These are phyloP conservation scores for Globisporangium mamillatum DNA, from an alignment of 352 stramenopile species.

Conservation along the genomic window DNA sequence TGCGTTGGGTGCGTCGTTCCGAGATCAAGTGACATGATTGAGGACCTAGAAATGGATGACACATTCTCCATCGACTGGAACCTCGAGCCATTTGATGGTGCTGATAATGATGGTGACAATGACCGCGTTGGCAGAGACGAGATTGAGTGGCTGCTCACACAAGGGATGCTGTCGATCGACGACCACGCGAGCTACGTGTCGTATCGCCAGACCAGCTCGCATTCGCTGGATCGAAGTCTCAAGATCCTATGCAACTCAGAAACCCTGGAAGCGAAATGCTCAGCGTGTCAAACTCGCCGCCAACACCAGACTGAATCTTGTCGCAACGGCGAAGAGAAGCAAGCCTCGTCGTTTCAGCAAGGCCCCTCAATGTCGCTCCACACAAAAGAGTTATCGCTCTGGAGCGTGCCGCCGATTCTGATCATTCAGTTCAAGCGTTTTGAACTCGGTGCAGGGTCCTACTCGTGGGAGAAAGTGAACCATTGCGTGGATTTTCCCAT, in stretches of 20 bases:
- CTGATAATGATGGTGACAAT: not conserved
- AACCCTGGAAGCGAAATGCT: slow-evolving; percentile 39
- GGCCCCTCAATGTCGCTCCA: slow-evolving; percentile 19
- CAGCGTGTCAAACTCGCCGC: slow-evolving; percentile 24
- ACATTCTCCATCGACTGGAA: slow-evolving; percentile 74
- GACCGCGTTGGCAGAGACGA: slow-evolving; percentile 7
- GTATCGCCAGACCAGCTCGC: slow-evolving; percentile 26
- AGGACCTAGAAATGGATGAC: slow-evolving; percentile 43
- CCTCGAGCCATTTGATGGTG: slow-evolving; percentile 11
- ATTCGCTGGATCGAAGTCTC: slow-evolving; percentile 39
- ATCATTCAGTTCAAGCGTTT: slow-evolving; percentile 74
- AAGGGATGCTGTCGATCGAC: slow-evolving; percentile 18
- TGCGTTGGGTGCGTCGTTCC: slow-evolving; percentile 54
- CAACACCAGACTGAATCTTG: not conserved
- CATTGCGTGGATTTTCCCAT: slow-evolving; percentile 92
- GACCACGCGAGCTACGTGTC: slow-evolving; percentile 41
- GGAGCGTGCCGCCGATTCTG: slow-evolving; percentile 52
- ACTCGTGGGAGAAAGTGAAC: slow-evolving; percentile 78
- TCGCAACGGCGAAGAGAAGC: not conserved
- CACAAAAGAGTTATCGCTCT: slow-evolving; percentile 52
- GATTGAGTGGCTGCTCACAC: slow-evolving; percentile 22
- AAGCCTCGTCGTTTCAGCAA: not conserved
- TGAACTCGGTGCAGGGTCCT: slow-evolving; percentile 43
- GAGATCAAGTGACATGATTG: slow-evolving; percentile 23
- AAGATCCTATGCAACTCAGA: slow-evolving; percentile 47